Base-by-base conservation (phyloP, 73 alveolate genomes). In the Blepharisma stoltei region DNA sequence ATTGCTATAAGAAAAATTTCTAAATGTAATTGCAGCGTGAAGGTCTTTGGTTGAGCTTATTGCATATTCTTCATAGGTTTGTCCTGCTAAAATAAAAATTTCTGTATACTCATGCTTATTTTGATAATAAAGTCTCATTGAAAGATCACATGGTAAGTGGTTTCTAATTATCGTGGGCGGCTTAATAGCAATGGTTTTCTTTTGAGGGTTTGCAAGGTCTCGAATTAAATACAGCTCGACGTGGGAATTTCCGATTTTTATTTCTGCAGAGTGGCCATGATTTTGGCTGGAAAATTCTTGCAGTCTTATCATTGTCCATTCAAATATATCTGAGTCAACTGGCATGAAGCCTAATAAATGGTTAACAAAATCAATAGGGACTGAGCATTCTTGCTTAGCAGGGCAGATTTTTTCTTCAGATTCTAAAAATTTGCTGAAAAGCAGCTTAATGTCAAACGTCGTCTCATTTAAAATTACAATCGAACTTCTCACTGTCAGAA, bases 121-220 rank as follows among this genome's bases (percentile, higher is more conserved):
- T 25, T 60, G 46, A 25, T 60, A 60, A 60, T 18, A 60, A 60
- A 60, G 14, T 38, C 23, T n/a, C 37, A 60, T 8, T 9, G 73
- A 14, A 1, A 60, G 2, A 4, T 60, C 73, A 25, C 73, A 60
- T 1, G 73, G 73, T 25, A 60, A 25, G 46, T 60, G 45, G 46
- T 60, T 60, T 8, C 46, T 20, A 25, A 60, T 60, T 8, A 60
- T 60, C 2, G 23, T 60, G 46, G 73, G 73, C 2, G 73, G 46
- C 23, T 60, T 60, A 14, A 60, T 18, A 25, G 11, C 11, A n/a
- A 60, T 14, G 23, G 73, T 60, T 14, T 14, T 18, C 46, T 60
- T 60, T 25, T 60, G 14, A 14, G 73, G 48, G 38, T 14, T 60
- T 60, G 37, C 48, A 60, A 9, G 73, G 73, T 60, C 73, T 5